Evolutionary conservation across 208 protist genomes (phyloP).

Genomic region (Acanthamoeba castellanii): DNA sequence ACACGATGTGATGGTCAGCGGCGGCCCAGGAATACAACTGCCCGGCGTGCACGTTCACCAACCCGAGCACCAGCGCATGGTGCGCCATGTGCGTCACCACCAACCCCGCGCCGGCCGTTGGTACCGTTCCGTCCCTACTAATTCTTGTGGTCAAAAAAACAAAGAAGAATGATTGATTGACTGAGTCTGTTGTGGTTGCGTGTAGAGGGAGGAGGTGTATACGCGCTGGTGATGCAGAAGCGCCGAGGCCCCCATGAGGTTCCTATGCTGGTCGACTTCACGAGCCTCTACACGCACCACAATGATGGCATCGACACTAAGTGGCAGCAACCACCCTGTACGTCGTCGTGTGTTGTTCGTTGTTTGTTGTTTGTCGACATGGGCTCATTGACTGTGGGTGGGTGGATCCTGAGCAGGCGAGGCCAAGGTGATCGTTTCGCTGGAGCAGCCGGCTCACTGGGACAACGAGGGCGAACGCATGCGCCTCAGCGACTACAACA

Average conservation of each 20-base stretch:
- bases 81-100: slow-evolving; percentile 6
- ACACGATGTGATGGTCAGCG: background rate
- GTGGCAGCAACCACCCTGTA: background rate
- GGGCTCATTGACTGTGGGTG: background rate
- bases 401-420: background rate
- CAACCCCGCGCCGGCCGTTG: background rate
- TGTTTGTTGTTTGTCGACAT: background rate
- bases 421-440: background rate
- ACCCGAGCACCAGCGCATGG: background rate
- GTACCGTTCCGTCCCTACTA: background rate
- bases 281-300: background rate
- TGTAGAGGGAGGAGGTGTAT: background rate
- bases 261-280: slow-evolving; percentile 7
- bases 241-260: background rate
- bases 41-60: background rate
- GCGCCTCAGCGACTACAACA: background rate
- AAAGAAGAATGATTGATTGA: background rate
- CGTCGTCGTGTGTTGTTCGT: background rate
- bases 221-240: background rate
- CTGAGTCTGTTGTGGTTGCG: too few species aligned
- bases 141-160: too few species aligned
- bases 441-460: background rate
- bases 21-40: slow-evolving; percentile 27
- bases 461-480: background rate
- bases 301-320: background rate